Percentiles rank a stretch among this genome's conserved stretches.
Conservation (phyloP, 345 rosid species). For the Camelina sativa region DNA sequence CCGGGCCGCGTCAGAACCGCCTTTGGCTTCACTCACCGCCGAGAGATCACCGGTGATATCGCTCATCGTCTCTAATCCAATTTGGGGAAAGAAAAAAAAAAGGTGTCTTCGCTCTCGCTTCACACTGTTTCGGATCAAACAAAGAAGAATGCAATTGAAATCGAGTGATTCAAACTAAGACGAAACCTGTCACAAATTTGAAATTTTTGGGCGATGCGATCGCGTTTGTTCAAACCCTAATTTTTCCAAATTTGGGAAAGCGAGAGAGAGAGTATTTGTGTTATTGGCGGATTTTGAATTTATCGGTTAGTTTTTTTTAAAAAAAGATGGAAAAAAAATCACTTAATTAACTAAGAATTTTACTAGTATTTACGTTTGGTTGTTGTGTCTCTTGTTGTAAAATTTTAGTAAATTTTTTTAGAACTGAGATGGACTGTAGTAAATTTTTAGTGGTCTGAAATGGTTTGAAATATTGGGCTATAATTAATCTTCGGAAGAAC, state of each 20-base stretch:
- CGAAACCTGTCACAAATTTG: not conserved
- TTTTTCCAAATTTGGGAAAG: constrained; percentile 22
- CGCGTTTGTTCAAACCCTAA: constrained; percentile 25
- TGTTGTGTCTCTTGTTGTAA: no score
- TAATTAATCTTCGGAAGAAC: not conserved
- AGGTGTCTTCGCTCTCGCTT: not conserved
- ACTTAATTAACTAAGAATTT: no score
- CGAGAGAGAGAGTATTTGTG: not conserved
- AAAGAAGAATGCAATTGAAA: constrained; percentile 12
- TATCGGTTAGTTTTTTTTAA: no score
- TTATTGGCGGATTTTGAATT: constrained; percentile 12
- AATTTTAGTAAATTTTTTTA: no score
- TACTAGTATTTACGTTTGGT: no score
- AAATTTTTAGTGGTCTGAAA: not conserved
- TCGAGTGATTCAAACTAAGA: not conserved
- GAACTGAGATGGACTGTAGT: no score
- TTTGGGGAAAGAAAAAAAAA: not conserved
- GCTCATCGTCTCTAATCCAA: constrained; percentile 50
- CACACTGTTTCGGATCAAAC: not conserved
- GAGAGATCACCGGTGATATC: constrained; percentile 51
- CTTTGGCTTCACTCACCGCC: constrained; percentile 51
- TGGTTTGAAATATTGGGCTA: not conserved
- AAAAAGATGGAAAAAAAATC: no score
- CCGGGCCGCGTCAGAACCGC: constrained; percentile 64
- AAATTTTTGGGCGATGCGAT: not conserved